Evolutionary conservation across 2,329 filamentous ascomycete genomes (phyloP).

Genomic region (Colletotrichum sp.): DNA sequence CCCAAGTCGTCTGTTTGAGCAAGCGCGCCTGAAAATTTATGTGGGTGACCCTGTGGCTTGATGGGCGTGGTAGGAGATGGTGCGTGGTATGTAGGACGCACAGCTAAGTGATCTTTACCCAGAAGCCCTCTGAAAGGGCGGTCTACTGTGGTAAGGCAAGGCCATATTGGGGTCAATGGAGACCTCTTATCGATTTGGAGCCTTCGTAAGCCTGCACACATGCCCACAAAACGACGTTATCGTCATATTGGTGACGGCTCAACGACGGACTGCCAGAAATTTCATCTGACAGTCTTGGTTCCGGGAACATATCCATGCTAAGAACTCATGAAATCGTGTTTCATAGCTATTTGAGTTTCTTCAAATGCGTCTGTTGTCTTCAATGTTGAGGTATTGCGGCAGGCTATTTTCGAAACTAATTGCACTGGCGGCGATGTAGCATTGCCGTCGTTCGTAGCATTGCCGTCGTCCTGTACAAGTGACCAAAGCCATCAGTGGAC

Average conservation of each 20-base stretch:
- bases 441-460: no score
- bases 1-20: background rate
- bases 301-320: no score
- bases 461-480: no score
- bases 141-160: fast-evolving
- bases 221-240: background rate
- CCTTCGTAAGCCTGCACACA: background rate
- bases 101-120: background rate
- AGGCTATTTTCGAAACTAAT: no score
- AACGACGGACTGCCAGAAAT: no score
- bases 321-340: no score
- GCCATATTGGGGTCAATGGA: background rate
- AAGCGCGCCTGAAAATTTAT: background rate
- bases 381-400: no score
- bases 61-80: background rate
- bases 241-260: fast-evolving
- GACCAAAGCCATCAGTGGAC: no score
- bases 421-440: no score
- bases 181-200: background rate
- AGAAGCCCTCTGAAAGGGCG: background rate
- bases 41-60: background rate
- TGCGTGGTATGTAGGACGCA: background rate
- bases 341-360: no score
- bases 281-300: no score
- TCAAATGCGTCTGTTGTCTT: no score